Evolutionary conservation across 2,329 filamentous ascomycete species (phyloP).

Genomic region (Aspergillus persii): DNA sequence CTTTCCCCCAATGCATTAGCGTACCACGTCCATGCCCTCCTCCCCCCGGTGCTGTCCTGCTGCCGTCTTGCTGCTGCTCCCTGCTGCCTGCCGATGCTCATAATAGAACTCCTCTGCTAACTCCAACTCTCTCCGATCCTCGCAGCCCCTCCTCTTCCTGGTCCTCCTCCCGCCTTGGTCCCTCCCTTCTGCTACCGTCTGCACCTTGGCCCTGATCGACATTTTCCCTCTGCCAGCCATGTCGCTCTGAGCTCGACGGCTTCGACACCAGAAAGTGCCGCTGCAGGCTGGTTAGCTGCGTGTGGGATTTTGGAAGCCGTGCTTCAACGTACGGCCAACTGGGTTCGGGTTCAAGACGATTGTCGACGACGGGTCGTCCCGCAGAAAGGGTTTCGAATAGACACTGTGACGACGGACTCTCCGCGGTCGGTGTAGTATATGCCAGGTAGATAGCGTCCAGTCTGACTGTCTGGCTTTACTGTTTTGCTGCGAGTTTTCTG

Average conservation of each 20-base stretch:
- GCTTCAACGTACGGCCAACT: conserved; percentile 3
- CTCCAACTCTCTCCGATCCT: neutral
- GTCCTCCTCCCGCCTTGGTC: conserved; percentile 5
- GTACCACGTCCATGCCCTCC: conserved; percentile 14
- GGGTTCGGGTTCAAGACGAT: conserved; percentile 8
- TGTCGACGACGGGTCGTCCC: conserved; percentile 5
- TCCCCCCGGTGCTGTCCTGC: conserved; percentile 6
- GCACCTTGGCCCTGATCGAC: conserved; percentile 8
- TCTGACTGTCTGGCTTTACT: conserved; percentile 1
- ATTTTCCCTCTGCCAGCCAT: conserved; percentile 20
- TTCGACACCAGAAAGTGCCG: conserved; percentile 17
- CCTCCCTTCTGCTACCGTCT: conserved; percentile 8
- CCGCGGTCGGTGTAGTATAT: conserved; percentile 20
- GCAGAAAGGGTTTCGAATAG: conserved; percentile 6
- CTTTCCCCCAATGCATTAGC: conserved; percentile 21
- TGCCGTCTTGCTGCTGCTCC: conserved; percentile 11
- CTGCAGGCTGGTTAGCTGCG: conserved; percentile 22
- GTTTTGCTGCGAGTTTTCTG: neutral
- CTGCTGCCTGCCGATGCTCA: neutral
- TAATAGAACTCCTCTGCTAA: conserved; percentile 3
- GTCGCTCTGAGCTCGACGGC: conserved; percentile 25
- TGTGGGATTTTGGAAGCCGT: conserved; percentile 15
- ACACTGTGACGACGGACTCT: conserved; percentile 8
- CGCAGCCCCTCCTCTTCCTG: conserved; percentile 13
- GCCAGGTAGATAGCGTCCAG: conserved; percentile 16